These are phyloP conservation scores for Monascus ruber DNA, from an alignment of 2,329 filamentous ascomycete species.

Conservation along the genomic window DNA sequence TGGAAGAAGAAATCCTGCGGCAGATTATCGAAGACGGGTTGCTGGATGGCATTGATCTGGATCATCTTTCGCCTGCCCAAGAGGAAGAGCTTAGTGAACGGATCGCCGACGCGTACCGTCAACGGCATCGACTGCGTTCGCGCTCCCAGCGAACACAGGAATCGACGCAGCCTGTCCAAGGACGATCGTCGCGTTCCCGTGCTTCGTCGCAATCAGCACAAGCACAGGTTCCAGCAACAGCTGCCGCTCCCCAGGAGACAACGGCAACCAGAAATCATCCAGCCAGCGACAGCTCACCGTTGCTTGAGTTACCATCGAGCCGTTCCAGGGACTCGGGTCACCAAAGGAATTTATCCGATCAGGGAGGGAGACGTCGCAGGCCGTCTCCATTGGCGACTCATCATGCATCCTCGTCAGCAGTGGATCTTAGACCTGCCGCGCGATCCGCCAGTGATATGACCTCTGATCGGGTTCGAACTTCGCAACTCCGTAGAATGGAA, in stretches of 20 bases:
- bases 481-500: constrained; percentile 15
- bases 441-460: constrained; percentile 28
- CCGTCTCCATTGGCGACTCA: constrained; percentile 23
- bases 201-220: constrained; percentile 21
- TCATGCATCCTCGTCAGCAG: constrained; percentile 24
- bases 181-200: constrained; percentile 17
- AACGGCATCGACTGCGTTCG: constrained; percentile 49
- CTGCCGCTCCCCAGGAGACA: constrained; percentile 7
- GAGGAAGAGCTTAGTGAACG: constrained; percentile 85
- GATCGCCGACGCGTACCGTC: constrained; percentile 78
- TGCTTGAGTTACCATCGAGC: constrained; percentile 18
- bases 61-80: constrained; percentile 70
- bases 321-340: constrained; percentile 14
- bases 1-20: constrained; percentile 77
- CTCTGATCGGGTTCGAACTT: constrained; percentile 17
- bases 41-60: constrained; percentile 76
- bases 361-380: constrained; percentile 17
- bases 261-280: constrained; percentile 9
- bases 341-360: constrained; percentile 26
- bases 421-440: constrained; percentile 18
- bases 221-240: constrained; percentile 8
- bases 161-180: constrained; percentile 19
- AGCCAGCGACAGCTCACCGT: constrained; percentile 21
- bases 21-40: constrained; percentile 83
- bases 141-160: constrained; percentile 23